Evolutionary conservation across 1,284 basidiomycete species (phyloP).

Genomic region (Leccinum subspadiceum): DNA sequence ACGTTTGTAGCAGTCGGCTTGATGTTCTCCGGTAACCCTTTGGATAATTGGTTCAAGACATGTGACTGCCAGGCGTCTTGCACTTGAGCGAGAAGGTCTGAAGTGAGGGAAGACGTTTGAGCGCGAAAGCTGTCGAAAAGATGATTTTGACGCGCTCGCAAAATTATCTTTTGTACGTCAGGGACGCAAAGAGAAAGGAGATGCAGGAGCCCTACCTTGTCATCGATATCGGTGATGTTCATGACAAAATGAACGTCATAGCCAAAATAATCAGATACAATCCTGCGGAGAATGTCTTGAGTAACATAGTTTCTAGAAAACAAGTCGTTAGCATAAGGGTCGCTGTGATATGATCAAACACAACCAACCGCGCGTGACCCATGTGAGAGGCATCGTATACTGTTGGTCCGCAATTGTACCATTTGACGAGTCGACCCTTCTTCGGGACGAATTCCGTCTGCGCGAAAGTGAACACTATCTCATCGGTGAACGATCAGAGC

Average conservation of each 20-base stretch:
- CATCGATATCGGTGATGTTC: constrained; percentile 99
- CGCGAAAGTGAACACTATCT: constrained; percentile 1
- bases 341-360: constrained; percentile 11
- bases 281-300: constrained; percentile 92
- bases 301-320: constrained; percentile 90
- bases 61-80: constrained; percentile 66
- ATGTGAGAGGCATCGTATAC: constrained; percentile 99
- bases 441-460: constrained; percentile 78
- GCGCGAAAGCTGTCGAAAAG: constrained; percentile 68
- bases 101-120: constrained; percentile 55
- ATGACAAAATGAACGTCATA: constrained; percentile 99
- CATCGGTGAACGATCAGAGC: constrained; percentile 19
- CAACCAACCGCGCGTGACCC: constrained; percentile 90
- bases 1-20: constrained; percentile 49
- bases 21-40: constrained; percentile 51
- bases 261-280: constrained; percentile 94
- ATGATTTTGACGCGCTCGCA: constrained; percentile 84
- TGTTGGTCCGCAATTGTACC: constrained; percentile 99
- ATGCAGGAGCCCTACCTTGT: constrained; percentile 72
- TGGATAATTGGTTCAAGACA: constrained; percentile 58
- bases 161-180: constrained; percentile 69
- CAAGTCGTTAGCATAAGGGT: constrained; percentile 13
- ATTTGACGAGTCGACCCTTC: constrained; percentile 86
- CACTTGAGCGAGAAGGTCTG: constrained; percentile 59
- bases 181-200: constrained; percentile 7